Evolutionary conservation across 2,329 filamentous ascomycete genomes (phyloP).

Genomic region (Ceratocystis albifundus): DNA sequence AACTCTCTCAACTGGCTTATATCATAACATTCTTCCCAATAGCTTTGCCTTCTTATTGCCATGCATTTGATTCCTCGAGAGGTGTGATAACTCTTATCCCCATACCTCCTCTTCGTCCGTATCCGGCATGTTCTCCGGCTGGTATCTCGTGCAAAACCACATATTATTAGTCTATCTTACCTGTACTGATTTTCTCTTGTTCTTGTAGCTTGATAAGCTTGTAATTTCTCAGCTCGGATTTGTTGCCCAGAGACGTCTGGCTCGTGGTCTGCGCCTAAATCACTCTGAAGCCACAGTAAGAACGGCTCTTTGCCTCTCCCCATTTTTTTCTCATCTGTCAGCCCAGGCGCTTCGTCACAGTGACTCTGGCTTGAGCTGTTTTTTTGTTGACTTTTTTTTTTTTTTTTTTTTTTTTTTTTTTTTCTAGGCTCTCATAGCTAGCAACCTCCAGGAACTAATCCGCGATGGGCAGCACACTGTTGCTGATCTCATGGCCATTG

Average conservation of each 20-base stretch:
- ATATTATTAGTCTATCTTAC: too few relatives aligned
- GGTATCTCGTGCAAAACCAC: not conserved
- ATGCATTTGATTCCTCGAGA: constrained; percentile 43
- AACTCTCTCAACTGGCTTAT: too few relatives aligned
- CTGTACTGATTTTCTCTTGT: constrained; percentile 7
- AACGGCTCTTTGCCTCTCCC: not conserved
- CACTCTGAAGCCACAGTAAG: constrained; percentile 74
- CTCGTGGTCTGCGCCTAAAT: constrained; percentile 78
- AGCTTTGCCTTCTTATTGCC: not conserved
- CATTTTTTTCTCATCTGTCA: not conserved
- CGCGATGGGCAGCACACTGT: constrained; percentile 91
- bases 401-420: not conserved
- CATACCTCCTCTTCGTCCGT: not conserved
- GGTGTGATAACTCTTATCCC: constrained; percentile 29
- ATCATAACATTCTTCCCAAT: too few relatives aligned
- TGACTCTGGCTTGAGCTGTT: too few relatives aligned
- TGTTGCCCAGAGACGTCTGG: constrained; percentile 77
- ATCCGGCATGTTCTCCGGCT: not conserved
- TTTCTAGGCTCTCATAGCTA: constrained; percentile 63
- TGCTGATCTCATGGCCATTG: constrained; percentile 83
- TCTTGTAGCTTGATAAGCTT: constrained; percentile 78
- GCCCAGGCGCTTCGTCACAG: constrained; percentile 20
- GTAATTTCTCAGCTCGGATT: constrained; percentile 78
- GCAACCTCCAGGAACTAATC: constrained; percentile 87
- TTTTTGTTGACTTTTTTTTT: not conserved